Base-by-base conservation (phyloP, 306 rosid genomes). In the Spatholobus suberectus region DNA sequence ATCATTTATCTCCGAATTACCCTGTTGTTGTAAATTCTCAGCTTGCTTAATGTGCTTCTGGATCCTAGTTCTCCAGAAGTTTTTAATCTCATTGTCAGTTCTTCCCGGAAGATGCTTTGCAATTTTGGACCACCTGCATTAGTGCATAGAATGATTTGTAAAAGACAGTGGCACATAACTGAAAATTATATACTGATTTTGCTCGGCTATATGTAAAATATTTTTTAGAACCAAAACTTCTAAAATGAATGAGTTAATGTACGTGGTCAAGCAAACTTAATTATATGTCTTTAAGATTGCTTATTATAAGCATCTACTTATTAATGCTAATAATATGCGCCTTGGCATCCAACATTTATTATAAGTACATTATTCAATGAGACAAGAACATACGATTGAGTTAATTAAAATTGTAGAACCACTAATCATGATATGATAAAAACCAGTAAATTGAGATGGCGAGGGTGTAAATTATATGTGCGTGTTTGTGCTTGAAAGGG, bases 41-140 rank as follows among this genome's bases (percentile, higher is more conserved):
- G 87, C 89, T 89, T 93, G 99, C 90, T 92, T 95, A n/a, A 93
- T 92, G 81, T 93, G 97, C 74, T 96, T 96, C 24, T 96, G 99
- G 49, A 96, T 96, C 85, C 97, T 90, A 1, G 99, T 96, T 91
- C 99, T 96, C 99, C 99, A 96, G 13, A 90, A 96, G 77, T 96
- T 96, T 86, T 96, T 96, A 24, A 96, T 96, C 82, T 96, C 99
- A 69, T 96, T 96, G 66, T 96, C 99, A 13, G 99, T 96, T 83
- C 99, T 86, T 86, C 99, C 99, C 0, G 99, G 99, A 5, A 96
- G 88, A 75, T 96, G 97, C 86, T 92, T 96, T 12, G 99, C 99
- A 27, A 96, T 93, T 89, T 92, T 96, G 66, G 99, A 93, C 99
- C 99, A 96, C 98, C 99, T 93, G 77, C 63, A 54, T 43, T 52